phyloP scores from a whole-genome alignment of 2,329 filamentous ascomycete species.

The Ascochyta pisi region DNA sequence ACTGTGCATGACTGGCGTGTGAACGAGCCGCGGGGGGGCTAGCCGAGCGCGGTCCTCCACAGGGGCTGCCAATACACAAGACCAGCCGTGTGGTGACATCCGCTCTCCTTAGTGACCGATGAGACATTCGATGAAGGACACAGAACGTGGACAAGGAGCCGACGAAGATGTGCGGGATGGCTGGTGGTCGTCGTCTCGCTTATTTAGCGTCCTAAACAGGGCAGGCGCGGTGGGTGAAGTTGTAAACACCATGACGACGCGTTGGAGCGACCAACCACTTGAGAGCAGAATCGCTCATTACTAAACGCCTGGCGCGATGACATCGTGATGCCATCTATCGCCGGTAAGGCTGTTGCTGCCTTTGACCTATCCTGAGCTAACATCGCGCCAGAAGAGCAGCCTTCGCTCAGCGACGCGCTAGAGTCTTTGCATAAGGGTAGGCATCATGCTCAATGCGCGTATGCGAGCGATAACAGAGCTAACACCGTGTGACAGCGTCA shows the following conservation, averaged over 20 bases:
- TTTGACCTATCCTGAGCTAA: slow-evolving; percentile 28
- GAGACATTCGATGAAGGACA: slow-evolving; percentile 14
- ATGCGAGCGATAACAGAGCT: slow-evolving; percentile 28
- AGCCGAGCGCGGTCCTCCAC: slow-evolving; percentile 24
- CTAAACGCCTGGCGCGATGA: slow-evolving; percentile 29
- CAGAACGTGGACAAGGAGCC: slow-evolving; percentile 25
- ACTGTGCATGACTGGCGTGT: slow-evolving; percentile 39
- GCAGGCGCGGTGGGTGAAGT: slow-evolving; percentile 28
- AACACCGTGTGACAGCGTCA: slow-evolving; percentile 41
- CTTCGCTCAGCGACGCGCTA: slow-evolving; percentile 45
- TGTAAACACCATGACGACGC: slow-evolving; percentile 41
- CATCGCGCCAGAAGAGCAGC: slow-evolving; percentile 36
- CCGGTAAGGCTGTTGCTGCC: slow-evolving; percentile 30
- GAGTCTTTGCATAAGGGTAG: slow-evolving; percentile 46
- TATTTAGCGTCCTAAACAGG: slow-evolving; percentile 30
- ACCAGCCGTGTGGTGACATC: slow-evolving; percentile 13
- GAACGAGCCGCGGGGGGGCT: slow-evolving; percentile 29
- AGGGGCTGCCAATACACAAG: slow-evolving; percentile 6
- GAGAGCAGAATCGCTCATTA: slow-evolving; percentile 14
- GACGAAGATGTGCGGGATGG: slow-evolving; percentile 6
- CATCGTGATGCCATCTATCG: slow-evolving; percentile 41
- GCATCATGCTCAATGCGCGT: slow-evolving; percentile 25
- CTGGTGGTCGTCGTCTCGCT: slow-evolving; percentile 23
- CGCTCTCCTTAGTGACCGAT: slow-evolving; percentile 15
- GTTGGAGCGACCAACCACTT: slow-evolving; percentile 19